A percentile compares a stretch with the other conserved stretches of the same genome.
Evolutionary conservation across 1,139 yeast genomes (phyloP).

Genomic region (Geotrichum australiense): DNA sequence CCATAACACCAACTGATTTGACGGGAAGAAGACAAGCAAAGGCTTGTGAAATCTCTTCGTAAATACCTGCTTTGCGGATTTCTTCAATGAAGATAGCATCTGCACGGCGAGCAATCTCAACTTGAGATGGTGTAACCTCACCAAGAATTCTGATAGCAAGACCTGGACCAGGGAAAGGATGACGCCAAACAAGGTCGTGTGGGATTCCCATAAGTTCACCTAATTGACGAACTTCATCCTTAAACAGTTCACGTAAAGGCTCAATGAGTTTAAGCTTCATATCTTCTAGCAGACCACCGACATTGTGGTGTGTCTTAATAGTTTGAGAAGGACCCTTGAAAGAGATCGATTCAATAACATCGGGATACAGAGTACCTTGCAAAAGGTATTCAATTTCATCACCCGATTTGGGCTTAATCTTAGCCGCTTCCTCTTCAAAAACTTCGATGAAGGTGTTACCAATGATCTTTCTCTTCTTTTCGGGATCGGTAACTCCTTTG

Average conservation of each 20-base stretch:
- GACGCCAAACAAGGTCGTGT: constrained; percentile 98
- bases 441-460: constrained; percentile 98
- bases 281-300: constrained; percentile 94
- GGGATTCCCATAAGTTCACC: constrained; percentile 95
- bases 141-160: constrained; percentile 97
- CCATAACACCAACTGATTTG: constrained; percentile 98
- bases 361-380: constrained; percentile 98
- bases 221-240: constrained; percentile 95
- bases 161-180: constrained; percentile 99
- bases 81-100: constrained; percentile 94
- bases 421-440: constrained; percentile 92
- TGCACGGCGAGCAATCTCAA: constrained; percentile 95
- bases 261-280: constrained; percentile 98
- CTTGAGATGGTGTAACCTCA: constrained; percentile 88
- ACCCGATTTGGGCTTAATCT: constrained; percentile 71
- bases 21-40: constrained; percentile 96
- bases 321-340: constrained; percentile 99
- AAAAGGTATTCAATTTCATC: constrained; percentile 86
- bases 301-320: constrained; percentile 98
- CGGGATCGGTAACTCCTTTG: constrained; percentile 96
- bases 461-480: constrained; percentile 96
- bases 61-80: constrained; percentile 86
- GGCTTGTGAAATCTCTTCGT: constrained; percentile 91
- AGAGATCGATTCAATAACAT: constrained; percentile 95
- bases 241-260: constrained; percentile 96